Base-by-base conservation (phyloP, 169 alveolate species). In the Amoebophrya sp. region DNA sequence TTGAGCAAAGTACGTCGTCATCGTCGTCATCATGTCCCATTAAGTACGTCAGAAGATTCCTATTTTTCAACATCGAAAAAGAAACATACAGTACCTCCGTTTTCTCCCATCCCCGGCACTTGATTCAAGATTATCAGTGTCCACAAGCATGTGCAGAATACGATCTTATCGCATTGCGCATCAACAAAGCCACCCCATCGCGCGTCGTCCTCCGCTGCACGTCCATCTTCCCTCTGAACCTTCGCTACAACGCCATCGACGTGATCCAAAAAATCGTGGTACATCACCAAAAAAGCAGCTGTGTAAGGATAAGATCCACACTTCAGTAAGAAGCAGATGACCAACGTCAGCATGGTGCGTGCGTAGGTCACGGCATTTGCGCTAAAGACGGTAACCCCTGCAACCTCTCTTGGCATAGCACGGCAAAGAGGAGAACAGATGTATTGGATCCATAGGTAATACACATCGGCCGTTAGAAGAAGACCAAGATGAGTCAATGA, bases 231-330 rank as follows among this genome's bases (percentile, higher is more conserved):
- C 36, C 83, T 29, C 83, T 65, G 83, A 29, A 65, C 83, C 83
- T 65, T 65, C 12, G 83, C 83, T 6, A 65, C 83, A 10, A 65
- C 83, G 33, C 83, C 83, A 36, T 65, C 83, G 38, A 65, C 83
- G 83, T 65, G 83, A 65, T 65, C 83, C 83, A 65, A 36, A 65
- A 65, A 65, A 26, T 65, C 83, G 83, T 65, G 83, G 83, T 12
- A 65, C 83, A 65, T 65, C 83, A 65, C 83, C 83, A 65, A 26
- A 26, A 65, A 65, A 1, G 83, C 83, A 10, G 83, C 83, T 29
- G 83, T 26, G 83, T 26, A 12, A 6, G 0, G 2, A 10, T 6
- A 6, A 23, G n/a, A 10, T 10, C 76, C 76, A 23, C 76, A 14
- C 83, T 65, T 65, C 83, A 65, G 33, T 36, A 65, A 65, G 33